A percentile compares a stretch with the other conserved stretches of the same genome.
phyloP scores from a whole-genome alignment of 2,329 filamentous ascomycete species.

The Penicillium sp. region DNA sequence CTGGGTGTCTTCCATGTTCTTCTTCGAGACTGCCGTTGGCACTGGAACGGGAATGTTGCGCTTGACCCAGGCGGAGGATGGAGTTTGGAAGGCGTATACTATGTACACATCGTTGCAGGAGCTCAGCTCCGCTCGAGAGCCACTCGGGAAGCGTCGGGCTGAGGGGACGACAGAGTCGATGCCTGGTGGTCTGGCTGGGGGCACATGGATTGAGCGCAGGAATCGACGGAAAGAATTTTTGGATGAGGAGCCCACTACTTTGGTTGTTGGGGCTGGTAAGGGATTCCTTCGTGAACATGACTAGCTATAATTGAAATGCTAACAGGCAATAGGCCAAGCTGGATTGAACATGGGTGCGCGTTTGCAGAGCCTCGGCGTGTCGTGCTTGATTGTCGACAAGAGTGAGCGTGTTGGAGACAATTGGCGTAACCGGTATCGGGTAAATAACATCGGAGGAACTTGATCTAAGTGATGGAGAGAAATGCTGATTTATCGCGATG shows the following conservation, averaged over 20 bases:
- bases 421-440: conserved; percentile 52
- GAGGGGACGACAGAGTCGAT: conserved; percentile 38
- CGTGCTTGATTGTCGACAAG: conserved; percentile 48
- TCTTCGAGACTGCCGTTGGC: conserved; percentile 40
- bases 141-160: conserved; percentile 32
- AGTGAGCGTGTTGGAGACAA: conserved; percentile 51
- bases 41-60: conserved; percentile 40
- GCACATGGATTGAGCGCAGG: conserved; percentile 41
- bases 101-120: conserved; percentile 42
- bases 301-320: neutral
- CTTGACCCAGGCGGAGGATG: conserved; percentile 31
- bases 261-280: conserved; percentile 45
- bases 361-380: conserved; percentile 42
- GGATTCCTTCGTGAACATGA: neutral
- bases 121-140: conserved; percentile 37
- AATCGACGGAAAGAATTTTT: conserved; percentile 34
- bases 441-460: conserved; percentile 13
- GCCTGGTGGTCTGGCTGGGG: conserved; percentile 32
- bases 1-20: conserved; percentile 43
- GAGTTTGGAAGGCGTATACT: conserved; percentile 41
- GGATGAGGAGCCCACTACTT: conserved; percentile 39
- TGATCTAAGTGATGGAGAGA: neutral
- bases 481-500: neutral
- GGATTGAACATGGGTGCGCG: conserved; percentile 46
- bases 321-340: conserved; percentile 38